Evolutionary conservation across 441 rosid species (phyloP), one percentile per base, ranked within the genome.

Genomic region (Hura crepitans): DNA sequence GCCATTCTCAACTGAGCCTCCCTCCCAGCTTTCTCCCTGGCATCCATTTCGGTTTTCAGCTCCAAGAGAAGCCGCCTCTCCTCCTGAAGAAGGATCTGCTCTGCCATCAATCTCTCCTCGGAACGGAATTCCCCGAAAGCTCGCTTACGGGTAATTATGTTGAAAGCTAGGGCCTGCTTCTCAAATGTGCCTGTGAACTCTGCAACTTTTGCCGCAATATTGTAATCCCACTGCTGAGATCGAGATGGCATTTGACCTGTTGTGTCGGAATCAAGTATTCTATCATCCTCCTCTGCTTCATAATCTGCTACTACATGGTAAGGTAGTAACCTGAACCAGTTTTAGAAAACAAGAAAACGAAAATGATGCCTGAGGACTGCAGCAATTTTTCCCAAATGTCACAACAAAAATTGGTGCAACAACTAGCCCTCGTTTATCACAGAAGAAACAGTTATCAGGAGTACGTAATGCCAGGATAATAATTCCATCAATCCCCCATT

Each of bases 241-340:
- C 97, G 96, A 31, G 97, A 84, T 66, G 85, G 85, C 80, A 85
- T 73, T 83, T 82, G 85, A 43, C 96, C 89, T 3, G 94, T 85
- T 65, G 94, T 78, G 78, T 92, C 97, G 18, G 97, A 86, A 77
- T 95, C 89, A 33, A 95, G 87, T 71, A 95, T 89, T 65, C 81
- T 87, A 68, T 90, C 97, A 54, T 95, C 97, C 75, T 92, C 99
- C 66, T 92, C 99, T 6, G 97, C 97, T 83, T 95, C 97, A 72
- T 87, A 90, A 77, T 95, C 97, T 45, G 96, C 92, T 45, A 92
- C 92, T 5, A 94, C 94, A 65, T 92, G 97, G 79, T 90, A 94
- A 65, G 97, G 99, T 28, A 92, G 85, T 79, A 87, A 81, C 76
- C 97, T 95, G 83, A 81, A 85, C n/a, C 82, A 13, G 27, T 69